Evolutionary conservation across 805 yeast genomes (phyloP).

Genomic region (Cyberlindnera meyerae): DNA sequence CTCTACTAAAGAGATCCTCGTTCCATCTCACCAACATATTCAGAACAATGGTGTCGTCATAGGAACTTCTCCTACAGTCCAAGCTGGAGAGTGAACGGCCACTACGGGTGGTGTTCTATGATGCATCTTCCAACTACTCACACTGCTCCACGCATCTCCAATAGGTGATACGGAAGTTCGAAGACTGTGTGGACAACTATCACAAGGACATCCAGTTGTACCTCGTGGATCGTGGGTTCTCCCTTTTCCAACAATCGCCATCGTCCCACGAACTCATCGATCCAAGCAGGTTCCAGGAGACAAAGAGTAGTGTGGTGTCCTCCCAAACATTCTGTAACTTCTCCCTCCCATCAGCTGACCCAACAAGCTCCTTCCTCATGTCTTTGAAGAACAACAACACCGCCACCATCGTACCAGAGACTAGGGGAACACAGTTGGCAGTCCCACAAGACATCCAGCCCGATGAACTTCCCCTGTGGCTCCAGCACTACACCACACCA

Average conservation of each 20-base stretch:
- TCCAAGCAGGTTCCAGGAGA: conserved; percentile 11
- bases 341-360: conserved; percentile 23
- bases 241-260: conserved; percentile 11
- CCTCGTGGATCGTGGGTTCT: conserved; percentile 22
- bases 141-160: conserved; percentile 24
- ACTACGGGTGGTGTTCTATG: conserved; percentile 22
- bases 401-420: conserved; percentile 6
- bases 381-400: conserved; percentile 19
- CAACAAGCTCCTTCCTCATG: conserved; percentile 20
- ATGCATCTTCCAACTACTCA: conserved; percentile 16
- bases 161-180: conserved; percentile 25
- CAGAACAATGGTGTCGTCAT: conserved; percentile 25
- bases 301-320: neutral
- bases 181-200: conserved; percentile 11
- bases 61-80: conserved; percentile 13
- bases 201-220: conserved; percentile 14
- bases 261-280: conserved; percentile 10
- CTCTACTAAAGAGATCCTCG: conserved; percentile 60
- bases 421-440: conserved; percentile 6
- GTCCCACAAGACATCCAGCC: conserved; percentile 11
- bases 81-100: conserved; percentile 9
- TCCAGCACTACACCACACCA: conserved; percentile 28
- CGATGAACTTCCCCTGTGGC: conserved; percentile 41
- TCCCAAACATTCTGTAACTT: conserved; percentile 16
- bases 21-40: conserved; percentile 25